Conservation (phyloP, 805 yeast species). For the Suhomyces tanzawaensis region DNA sequence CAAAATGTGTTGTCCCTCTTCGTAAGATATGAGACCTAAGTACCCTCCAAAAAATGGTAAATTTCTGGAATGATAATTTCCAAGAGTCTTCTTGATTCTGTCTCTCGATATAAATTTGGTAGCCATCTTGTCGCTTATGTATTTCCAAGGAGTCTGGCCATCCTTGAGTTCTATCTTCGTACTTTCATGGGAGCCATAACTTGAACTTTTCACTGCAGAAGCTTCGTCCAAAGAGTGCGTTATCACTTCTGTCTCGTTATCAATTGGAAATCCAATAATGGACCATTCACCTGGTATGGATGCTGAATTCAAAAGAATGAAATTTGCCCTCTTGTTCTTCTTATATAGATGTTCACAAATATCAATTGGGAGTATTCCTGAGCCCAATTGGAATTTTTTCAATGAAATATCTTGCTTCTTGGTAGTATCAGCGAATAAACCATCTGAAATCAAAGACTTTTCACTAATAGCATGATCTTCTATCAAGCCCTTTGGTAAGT, state of each 20-base stretch:
- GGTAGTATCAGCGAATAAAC: conserved; percentile 8
- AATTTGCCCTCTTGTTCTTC: conserved; percentile 36
- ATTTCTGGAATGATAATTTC: conserved; percentile 20
- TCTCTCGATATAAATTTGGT: conserved; percentile 29
- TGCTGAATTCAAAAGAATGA: conserved; percentile 72
- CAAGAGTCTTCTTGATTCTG: conserved; percentile 18
- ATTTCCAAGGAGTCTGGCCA: conserved; percentile 49
- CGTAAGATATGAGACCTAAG: conserved; percentile 83
- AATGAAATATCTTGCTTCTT: not conserved
- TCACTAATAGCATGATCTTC: conserved; percentile 22
- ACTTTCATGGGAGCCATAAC: conserved; percentile 22
- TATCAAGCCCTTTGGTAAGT: conserved; percentile 9
- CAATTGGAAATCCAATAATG: conserved; percentile 69
- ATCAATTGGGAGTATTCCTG: conserved; percentile 35
- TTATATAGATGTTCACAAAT: conserved; percentile 48
- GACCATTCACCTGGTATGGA: conserved; percentile 86
- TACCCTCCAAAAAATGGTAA: conserved; percentile 91
- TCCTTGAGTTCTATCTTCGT: conserved; percentile 4
- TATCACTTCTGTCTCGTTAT: conserved; percentile 43
- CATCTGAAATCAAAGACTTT: conserved; percentile 14
- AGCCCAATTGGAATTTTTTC: conserved; percentile 9
- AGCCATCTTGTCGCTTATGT: conserved; percentile 49
- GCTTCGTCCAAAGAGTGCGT: conserved; percentile 58
- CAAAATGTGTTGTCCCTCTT: conserved; percentile 63
- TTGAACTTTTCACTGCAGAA: conserved; percentile 20